phyloP scores from a whole-genome alignment of 1,284 basidiomycete genomes.

The Apiotrichum porosum region DNA sequence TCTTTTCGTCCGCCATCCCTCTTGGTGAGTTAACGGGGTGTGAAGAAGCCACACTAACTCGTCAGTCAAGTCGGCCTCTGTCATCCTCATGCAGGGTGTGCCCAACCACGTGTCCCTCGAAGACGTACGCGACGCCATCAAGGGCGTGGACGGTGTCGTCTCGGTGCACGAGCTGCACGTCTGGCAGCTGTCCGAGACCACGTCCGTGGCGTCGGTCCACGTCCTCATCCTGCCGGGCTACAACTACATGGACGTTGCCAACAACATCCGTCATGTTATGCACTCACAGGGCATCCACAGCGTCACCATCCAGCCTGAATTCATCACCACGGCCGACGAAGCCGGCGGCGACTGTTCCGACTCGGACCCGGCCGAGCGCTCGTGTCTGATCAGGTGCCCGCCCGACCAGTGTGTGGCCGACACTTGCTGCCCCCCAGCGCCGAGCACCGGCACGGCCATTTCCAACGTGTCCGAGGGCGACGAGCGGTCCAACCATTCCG shows the following conservation, averaged over 20 bases:
- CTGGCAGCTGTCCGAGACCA: constrained; percentile 86
- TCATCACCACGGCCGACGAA: constrained; percentile 14
- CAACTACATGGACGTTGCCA: constrained; percentile 88
- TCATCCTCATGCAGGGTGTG: constrained; percentile 95
- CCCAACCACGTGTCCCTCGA: constrained; percentile 85
- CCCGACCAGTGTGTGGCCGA: constrained; percentile 47
- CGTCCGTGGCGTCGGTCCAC: constrained; percentile 93
- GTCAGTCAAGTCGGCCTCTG: constrained; percentile 85
- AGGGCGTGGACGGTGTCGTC: constrained; percentile 76
- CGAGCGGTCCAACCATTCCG: constrained; percentile 13
- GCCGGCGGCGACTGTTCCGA: constrained; percentile 12
- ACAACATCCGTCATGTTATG: constrained; percentile 72
- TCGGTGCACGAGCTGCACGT: constrained; percentile 94
- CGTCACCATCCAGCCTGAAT: constrained; percentile 66
- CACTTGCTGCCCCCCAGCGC: constrained; percentile 46
- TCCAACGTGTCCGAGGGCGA: constrained; percentile 32
- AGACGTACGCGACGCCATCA: constrained; percentile 72
- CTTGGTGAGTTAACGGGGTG: constrained; percentile 76
- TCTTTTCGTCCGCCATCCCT: constrained; percentile 91
- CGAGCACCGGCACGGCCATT: constrained; percentile 6
- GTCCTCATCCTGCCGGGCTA: constrained; percentile 70
- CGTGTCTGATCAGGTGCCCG: constrained; percentile 49
- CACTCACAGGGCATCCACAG: constrained; percentile 93
- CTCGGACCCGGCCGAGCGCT: constrained; percentile 21
- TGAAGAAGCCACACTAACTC: constrained; percentile 18